These are phyloP conservation scores for Capillidium heterosporum DNA, from an alignment of 371 early-diverging fungal genomes.

Conservation along the genomic window DNA sequence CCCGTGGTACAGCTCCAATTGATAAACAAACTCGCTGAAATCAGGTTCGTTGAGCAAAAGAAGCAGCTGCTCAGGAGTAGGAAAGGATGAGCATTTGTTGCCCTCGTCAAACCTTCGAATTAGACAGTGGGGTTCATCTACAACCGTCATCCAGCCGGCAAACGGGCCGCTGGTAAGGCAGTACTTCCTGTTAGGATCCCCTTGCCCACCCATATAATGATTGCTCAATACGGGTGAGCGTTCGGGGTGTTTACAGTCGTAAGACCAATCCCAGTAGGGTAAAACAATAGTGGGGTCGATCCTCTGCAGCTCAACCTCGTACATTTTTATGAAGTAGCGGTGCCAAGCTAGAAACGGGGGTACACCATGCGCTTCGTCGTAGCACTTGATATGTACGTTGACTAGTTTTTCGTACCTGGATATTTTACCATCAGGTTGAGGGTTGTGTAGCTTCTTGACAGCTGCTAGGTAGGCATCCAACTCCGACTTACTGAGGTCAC, in stretches of 20 bases:
- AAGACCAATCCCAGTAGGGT: constrained; percentile 4
- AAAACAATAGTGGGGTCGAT: background rate
- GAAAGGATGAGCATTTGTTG: background rate
- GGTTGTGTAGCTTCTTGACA: background rate
- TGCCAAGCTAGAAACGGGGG: constrained; percentile 4
- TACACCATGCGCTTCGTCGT: background rate
- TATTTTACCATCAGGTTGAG: background rate
- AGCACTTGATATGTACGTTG: background rate
- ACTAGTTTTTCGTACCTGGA: background rate
- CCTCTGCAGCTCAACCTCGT: background rate
- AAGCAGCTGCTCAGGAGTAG: background rate
- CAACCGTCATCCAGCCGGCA: constrained; percentile 6
- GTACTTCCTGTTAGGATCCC: background rate
- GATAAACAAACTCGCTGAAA: background rate
- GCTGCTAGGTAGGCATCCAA: background rate
- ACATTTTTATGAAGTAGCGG: background rate
- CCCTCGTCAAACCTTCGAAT: background rate
- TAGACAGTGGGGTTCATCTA: background rate
- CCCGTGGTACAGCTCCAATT: background rate
- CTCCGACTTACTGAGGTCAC: background rate
- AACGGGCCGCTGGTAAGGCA: constrained; percentile 1
- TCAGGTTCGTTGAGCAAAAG: background rate
- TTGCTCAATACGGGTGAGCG: background rate
- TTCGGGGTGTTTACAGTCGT: background rate
- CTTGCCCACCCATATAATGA: background rate